Evolutionary conservation across 2,329 filamentous ascomycete genomes (phyloP).

Genomic region (Aciculosporium take): DNA sequence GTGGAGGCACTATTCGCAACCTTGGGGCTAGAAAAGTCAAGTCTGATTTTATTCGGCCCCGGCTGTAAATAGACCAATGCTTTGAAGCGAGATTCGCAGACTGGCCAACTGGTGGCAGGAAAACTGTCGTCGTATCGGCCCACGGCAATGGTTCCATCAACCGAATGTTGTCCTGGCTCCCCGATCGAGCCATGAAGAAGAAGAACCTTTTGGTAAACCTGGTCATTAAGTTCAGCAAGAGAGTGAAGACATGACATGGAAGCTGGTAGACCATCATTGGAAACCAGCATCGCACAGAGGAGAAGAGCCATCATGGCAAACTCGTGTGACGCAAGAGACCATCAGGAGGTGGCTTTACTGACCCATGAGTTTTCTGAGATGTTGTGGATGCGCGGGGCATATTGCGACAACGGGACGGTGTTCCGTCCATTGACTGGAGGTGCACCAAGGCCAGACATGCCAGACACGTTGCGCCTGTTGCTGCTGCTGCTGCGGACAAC

Average conservation of each 20-base stretch:
- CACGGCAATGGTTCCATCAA: conserved; percentile 70
- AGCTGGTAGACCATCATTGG: not conserved
- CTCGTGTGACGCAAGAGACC: not conserved
- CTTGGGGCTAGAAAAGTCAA: conserved; percentile 80
- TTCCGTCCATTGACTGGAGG: conserved; percentile 39
- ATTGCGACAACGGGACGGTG: conserved; percentile 54
- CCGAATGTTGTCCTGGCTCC: conserved; percentile 48
- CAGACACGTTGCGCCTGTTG: conserved; percentile 50
- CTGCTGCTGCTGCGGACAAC: conserved; percentile 25
- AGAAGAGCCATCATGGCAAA: not conserved
- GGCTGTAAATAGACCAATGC: conserved; percentile 79
- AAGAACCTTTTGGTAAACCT: conserved; percentile 88
- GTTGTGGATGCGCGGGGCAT: conserved; percentile 67
- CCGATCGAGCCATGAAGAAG: conserved; percentile 71
- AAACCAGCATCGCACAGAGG: not conserved
- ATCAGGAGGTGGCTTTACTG: conserved; percentile 20
- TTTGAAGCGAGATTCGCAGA: conserved; percentile 83
- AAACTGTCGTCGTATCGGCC: conserved; percentile 75
- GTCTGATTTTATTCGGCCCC: conserved; percentile 73
- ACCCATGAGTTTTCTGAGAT: conserved; percentile 77
- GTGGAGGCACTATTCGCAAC: conserved; percentile 53
- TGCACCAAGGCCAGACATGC: conserved; percentile 47
- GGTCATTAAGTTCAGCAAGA: conserved; percentile 11
- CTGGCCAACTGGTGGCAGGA: conserved; percentile 73
- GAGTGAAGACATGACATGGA: not conserved